phyloP scores from a whole-genome alignment of 371 early-diverging fungal species.

The Circinella minor region DNA sequence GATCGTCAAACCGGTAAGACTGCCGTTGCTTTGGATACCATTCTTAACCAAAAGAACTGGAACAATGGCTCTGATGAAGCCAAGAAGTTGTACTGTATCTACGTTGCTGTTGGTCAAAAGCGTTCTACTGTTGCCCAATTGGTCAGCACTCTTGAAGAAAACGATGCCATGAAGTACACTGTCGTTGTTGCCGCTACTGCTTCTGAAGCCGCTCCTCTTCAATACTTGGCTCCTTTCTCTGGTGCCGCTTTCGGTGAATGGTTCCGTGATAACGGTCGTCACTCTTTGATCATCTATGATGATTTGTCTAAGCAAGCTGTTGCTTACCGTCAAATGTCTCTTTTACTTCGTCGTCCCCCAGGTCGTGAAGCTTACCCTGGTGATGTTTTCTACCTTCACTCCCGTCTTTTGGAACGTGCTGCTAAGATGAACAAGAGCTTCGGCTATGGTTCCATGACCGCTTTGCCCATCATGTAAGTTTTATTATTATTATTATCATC shows the following conservation, averaged over 20 bases:
- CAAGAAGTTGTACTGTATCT: constrained; percentile 87
- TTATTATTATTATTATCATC: constrained; percentile 35
- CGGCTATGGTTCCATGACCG: constrained; percentile 93
- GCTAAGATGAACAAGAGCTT: constrained; percentile 95
- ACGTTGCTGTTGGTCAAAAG: constrained; percentile 97
- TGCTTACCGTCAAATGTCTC: constrained; percentile 97
- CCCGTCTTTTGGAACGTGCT: constrained; percentile 95
- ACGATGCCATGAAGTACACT: constrained; percentile 83
- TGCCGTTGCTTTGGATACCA: constrained; percentile 94
- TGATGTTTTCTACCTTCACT: constrained; percentile 98
- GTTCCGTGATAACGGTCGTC: constrained; percentile 97
- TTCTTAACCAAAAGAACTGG: constrained; percentile 97
- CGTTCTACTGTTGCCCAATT: constrained; percentile 97
- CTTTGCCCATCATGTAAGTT: constrained; percentile 95
- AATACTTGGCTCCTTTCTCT: constrained; percentile 96
- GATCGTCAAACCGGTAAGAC: constrained; percentile 99
- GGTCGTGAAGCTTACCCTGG: constrained; percentile 98
- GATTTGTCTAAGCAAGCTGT: constrained; percentile 98
- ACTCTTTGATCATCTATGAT: constrained; percentile 93
- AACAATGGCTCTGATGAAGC: constrained; percentile 69
- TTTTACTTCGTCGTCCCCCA: constrained; percentile 96
- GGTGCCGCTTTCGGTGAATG: constrained; percentile 93
- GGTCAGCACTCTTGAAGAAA: constrained; percentile 93
- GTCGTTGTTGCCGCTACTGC: constrained; percentile 96
- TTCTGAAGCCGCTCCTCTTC: constrained; percentile 94